Evolutionary conservation across 148 eudicot species (phyloP), one percentile per base, ranked within the genome.

Genomic region (Drosera capensis): DNA sequence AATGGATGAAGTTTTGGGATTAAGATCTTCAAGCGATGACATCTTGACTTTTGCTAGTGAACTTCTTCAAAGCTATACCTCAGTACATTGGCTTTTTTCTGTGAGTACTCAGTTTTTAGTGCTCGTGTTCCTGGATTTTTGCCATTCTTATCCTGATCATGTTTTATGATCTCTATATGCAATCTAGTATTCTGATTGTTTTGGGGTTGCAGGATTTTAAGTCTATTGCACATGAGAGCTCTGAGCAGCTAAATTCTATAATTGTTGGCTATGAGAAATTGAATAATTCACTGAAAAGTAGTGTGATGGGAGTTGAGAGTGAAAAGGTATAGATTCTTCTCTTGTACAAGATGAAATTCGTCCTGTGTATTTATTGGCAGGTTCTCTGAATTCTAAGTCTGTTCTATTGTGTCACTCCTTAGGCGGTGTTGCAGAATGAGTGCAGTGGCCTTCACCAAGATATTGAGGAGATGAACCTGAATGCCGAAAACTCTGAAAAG

Each of bases 241-340:
- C 67, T 8, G 23, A 37, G 40, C 60, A 73, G 52, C 20, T 78
- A 22, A 68, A 63, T 42, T 65, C 69, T 26, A 42, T 73, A 34
- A 54, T 61, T 40, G 53, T 51, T 43, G 66, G 58, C 45, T 56
- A 75, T 25, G 64, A 60, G 29, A 62, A 51, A 60, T 41, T 73
- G 51, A 52, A 61, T 23, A 48, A 38, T 45, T 54, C 36, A 53
- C 60, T 73, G 62, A 60, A 51, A 65, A 49, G 42, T 34, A 80
- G 68, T 54, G 46, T 85, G 43, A 40, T 20, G 39, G 80, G 67
- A 57, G 74, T 78, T 43, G 76, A 78, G 67, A 56, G 60, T 59
- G 99, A 78, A 55, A 90, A 90, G 87, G 97, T 88, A n/a, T n/a
- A 60, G 39, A 40, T 28, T 49, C 39, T 31, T 52, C 50, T 53